Evolutionary conservation across 192 early-diverging fungal genomes (phyloP).

Genomic region (Mortierella antarctica): DNA sequence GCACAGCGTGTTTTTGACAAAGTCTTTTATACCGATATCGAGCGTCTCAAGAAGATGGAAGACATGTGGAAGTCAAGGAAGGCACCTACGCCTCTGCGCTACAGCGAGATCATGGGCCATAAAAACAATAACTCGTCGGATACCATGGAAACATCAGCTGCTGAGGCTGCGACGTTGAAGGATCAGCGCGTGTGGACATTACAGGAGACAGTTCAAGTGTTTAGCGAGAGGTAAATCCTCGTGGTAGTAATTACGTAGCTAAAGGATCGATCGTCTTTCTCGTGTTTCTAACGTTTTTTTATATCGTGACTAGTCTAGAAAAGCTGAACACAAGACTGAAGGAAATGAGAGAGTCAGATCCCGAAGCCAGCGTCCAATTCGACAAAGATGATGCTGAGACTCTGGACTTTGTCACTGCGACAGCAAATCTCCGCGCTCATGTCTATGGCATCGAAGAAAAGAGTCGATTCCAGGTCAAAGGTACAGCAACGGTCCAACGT

Average conservation of each 20-base stretch:
- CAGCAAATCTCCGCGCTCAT: slow-evolving; percentile 86
- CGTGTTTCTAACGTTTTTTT: not conserved
- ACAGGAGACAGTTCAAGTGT: slow-evolving; percentile 77
- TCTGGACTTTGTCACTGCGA: slow-evolving; percentile 95
- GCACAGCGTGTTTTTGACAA: slow-evolving; percentile 75
- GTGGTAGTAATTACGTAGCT: not conserved
- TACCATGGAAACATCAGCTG: slow-evolving; percentile 24
- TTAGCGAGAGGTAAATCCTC: slow-evolving; percentile 71
- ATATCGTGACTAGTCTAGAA: slow-evolving; percentile 53
- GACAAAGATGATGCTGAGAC: slow-evolving; percentile 96
- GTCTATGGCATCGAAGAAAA: slow-evolving; percentile 85
- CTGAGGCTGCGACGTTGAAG: slow-evolving; percentile 49
- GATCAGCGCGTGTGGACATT: slow-evolving; percentile 81
- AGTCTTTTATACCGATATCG: slow-evolving; percentile 86
- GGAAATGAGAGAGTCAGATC: slow-evolving; percentile 55
- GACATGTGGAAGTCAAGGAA: slow-evolving; percentile 88
- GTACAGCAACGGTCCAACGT: slow-evolving; percentile 44
- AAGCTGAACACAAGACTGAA: slow-evolving; percentile 63
- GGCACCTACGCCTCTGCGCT: slow-evolving; percentile 77
- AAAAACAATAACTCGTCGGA: not conserved
- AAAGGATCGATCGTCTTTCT: not conserved
- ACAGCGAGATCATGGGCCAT: slow-evolving; percentile 49
- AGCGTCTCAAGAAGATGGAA: slow-evolving; percentile 82
- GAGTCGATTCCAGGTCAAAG: slow-evolving; percentile 90
- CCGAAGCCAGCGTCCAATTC: slow-evolving; percentile 73